Evolutionary conservation across 73 alveolate species (phyloP).

Genomic region (Stentor roeselii): DNA sequence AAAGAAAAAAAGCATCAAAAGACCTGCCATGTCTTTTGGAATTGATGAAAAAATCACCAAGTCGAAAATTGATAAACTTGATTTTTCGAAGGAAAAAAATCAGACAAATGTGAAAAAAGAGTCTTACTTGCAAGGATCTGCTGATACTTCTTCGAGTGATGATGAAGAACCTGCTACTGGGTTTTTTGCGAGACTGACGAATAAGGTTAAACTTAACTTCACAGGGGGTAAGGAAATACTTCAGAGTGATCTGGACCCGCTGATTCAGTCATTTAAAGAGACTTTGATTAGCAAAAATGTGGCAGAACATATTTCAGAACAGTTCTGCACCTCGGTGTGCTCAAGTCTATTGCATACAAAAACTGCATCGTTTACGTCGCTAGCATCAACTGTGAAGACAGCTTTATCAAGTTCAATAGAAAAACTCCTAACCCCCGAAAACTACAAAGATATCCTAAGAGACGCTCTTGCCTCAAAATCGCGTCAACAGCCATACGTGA

Average conservation of each 20-base stretch:
- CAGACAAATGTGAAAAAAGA: constrained; percentile 18
- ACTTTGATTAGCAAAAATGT: constrained; percentile 92
- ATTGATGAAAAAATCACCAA: constrained; percentile 38
- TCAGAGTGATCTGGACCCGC: constrained; percentile 91
- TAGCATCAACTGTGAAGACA: constrained; percentile 85
- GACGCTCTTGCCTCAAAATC: constrained; percentile 92
- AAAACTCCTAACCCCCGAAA: constrained; percentile 92
- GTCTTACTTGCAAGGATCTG: constrained; percentile 29
- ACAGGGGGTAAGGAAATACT: constrained; percentile 74
- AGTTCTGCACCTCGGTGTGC: constrained; percentile 79
- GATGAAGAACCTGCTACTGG: constrained; percentile 51
- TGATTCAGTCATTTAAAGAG: constrained; percentile 77
- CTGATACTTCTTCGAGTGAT: constrained; percentile 62
- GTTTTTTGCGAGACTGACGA: constrained; percentile 61
- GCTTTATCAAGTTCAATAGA: constrained; percentile 79
- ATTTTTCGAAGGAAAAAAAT: constrained; percentile 34
- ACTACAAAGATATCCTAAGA: constrained; percentile 86
- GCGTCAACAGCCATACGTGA: constrained; percentile 85
- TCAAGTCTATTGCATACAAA: constrained; percentile 77
- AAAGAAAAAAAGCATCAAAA: not conserved
- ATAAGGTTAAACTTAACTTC: constrained; percentile 58
- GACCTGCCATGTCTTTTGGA: constrained; percentile 48
- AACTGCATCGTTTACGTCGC: constrained; percentile 90
- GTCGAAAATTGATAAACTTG: constrained; percentile 41
- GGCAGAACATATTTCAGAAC: constrained; percentile 87